These are phyloP conservation scores for Amanita pseudoporphyria DNA, from an alignment of 768 basidiomycete species.

Conservation along the genomic window DNA sequence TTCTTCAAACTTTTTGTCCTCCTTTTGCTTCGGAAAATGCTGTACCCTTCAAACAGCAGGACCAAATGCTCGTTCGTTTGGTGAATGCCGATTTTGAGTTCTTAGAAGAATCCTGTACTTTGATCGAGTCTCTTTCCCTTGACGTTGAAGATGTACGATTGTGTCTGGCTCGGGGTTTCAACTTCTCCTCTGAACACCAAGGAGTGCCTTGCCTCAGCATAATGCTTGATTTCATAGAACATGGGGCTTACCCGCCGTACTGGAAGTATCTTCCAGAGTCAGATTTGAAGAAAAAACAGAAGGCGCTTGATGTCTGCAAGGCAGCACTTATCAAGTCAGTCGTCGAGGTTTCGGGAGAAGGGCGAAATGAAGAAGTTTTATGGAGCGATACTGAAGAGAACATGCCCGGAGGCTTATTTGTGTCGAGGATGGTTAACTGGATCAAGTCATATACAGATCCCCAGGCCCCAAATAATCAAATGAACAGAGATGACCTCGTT, in stretches of 20 bases:
- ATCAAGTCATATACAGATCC: slow-evolving; percentile 43
- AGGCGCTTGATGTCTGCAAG: slow-evolving; percentile 74
- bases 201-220: slow-evolving; percentile 48
- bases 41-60: slow-evolving; percentile 28
- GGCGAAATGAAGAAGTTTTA: slow-evolving; percentile 66
- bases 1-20: slow-evolving; percentile 52
- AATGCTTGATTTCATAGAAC: slow-evolving; percentile 69
- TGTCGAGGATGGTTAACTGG: slow-evolving; percentile 69
- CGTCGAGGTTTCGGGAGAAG: slow-evolving; percentile 79
- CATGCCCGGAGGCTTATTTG: slow-evolving; percentile 60
- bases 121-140: slow-evolving; percentile 68
- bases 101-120: slow-evolving; percentile 64
- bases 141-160: slow-evolving; percentile 72
- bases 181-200: slow-evolving; percentile 47
- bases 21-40: slow-evolving; percentile 32
- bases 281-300: slow-evolving; percentile 52
- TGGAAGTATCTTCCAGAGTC: slow-evolving; percentile 47
- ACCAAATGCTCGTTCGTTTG: slow-evolving; percentile 34
- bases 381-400: slow-evolving; percentile 55
- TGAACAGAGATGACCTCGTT: slow-evolving; percentile 57
- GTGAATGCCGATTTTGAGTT: slow-evolving; percentile 60
- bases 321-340: slow-evolving; percentile 78
- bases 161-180: slow-evolving; percentile 57
- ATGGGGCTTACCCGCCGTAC: slow-evolving; percentile 53
- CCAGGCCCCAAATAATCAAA: slow-evolving; percentile 12